phyloP scores from a whole-genome alignment of 1,139 yeast genomes.

The Yamadazyma buinensis region DNA sequence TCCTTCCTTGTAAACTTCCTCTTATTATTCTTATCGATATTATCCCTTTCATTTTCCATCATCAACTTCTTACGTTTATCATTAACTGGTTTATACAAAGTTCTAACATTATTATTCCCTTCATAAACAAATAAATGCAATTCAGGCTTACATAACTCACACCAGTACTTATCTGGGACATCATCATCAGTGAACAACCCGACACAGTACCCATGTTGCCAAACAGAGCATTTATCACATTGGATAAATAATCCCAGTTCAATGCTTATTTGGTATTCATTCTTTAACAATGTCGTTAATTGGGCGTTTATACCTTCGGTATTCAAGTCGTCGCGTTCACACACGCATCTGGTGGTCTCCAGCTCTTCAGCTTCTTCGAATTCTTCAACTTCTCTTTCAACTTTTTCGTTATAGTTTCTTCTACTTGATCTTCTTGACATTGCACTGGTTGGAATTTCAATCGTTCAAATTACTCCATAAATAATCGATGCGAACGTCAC shows the following conservation, averaged over 20 bases:
- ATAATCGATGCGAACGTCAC: too few species aligned
- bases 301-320: conserved; percentile 26
- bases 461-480: too few species aligned
- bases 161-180: conserved; percentile 90
- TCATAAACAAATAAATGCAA: conserved; percentile 53
- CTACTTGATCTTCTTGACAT: conserved; percentile 16
- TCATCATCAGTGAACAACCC: conserved; percentile 69
- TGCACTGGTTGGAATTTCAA: too few species aligned
- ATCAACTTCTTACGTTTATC: conserved; percentile 46
- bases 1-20: conserved; percentile 27
- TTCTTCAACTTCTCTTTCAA: conserved; percentile 10
- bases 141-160: conserved; percentile 86
- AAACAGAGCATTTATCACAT: conserved; percentile 88
- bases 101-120: conserved; percentile 27
- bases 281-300: conserved; percentile 43
- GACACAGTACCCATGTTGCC: conserved; percentile 98
- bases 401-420: conserved; percentile 12
- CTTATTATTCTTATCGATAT: conserved; percentile 7
- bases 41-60: conserved; percentile 52
- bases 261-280: conserved; percentile 59
- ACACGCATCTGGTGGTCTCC: conserved; percentile 86
- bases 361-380: conserved; percentile 44
- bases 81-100: conserved; percentile 48
- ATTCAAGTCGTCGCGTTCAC: conserved; percentile 72
- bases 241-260: conserved; percentile 79